These are phyloP conservation scores for Polygonum aviculare DNA, from an alignment of 148 eudicot genomes.

Conservation along the genomic window DNA sequence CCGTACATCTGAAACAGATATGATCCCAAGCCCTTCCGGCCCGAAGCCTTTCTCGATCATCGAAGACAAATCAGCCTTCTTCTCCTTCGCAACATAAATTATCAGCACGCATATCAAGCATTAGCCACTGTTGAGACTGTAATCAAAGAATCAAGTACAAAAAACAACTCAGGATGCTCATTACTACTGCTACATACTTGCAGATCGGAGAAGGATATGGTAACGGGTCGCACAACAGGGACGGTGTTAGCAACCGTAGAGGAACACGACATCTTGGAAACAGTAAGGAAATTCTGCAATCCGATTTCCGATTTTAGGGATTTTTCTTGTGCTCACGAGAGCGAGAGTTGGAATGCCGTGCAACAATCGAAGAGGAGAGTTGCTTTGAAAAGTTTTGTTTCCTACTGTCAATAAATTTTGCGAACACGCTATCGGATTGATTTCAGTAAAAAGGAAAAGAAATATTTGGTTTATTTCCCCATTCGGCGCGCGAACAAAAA, in stretches of 20 bases:
- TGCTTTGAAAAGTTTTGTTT: neutral
- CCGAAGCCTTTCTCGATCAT: slow-evolving; percentile 86
- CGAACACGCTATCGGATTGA: neutral
- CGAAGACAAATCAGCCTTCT: slow-evolving; percentile 47
- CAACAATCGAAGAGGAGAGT: neutral
- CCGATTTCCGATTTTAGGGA: neutral
- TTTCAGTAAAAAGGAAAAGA: neutral
- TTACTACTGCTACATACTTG: slow-evolving; percentile 19
- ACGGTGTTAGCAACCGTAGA: slow-evolving; percentile 12
- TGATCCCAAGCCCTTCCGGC: slow-evolving; percentile 76
- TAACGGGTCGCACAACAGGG: slow-evolving; percentile 32
- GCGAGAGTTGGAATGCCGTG: neutral
- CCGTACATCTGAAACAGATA: slow-evolving; percentile 64
- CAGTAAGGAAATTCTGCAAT: neutral
- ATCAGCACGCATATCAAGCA: neutral
- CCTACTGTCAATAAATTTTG: neutral
- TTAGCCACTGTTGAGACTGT: neutral
- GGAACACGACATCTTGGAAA: slow-evolving; percentile 19
- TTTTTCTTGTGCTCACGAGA: neutral
- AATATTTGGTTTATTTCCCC: neutral
- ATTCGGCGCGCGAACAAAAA: slow-evolving; percentile 2
- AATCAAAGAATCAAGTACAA: neutral
- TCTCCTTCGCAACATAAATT: slow-evolving; percentile 26
- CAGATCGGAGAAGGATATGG: slow-evolving; percentile 41
- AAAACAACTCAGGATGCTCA: neutral